Evolutionary conservation across 2,329 filamentous ascomycete species (phyloP), one percentile per base, ranked within the genome.

Genomic region (Thelonectria rubi): DNA sequence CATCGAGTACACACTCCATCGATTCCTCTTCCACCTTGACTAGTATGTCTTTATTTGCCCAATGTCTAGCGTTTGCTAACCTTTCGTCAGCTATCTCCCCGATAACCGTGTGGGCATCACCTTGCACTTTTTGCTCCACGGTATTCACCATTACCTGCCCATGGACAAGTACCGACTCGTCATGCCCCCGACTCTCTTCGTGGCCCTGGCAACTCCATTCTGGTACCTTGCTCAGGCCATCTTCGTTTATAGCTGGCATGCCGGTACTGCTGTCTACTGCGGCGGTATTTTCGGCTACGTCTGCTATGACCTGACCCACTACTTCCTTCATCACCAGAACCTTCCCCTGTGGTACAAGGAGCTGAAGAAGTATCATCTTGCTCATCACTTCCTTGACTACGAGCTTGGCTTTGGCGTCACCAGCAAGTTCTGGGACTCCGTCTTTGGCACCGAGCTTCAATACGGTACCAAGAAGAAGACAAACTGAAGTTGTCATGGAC

Each of bases 141-240:
- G 95, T 65, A 92, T 99, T 65, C 95, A 99, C 75, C 95, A 99
- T 79, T 99, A 98, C 78, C 86, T 99, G 5, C 95, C 95, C n/a
- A 98, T 99, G 95, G 95, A 99, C 81, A 94, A 90, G 74, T 94
- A 97, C 72, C 90, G 95, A 63, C 89, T 99, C 10, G 95, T 99
- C 67, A 98, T 99, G 95, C 95, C 95, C 1, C 95, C 95, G 0
- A 87, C 92, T 0, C 83, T 99, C 3, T 98, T 99, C 75, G 65
- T 94, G 21, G 84, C 86, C 12, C 88, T 99, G 18, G 94, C 94
- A 6, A 84, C 86, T 0, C 95, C 95, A 0, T 98, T 98, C 82
- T 99, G 92, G 90, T 92, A 92, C 77, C 82, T 99, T 52, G 92
- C 95, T 0, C 94, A 97, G 69, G 69, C 83, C 2, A 74, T 98